Evolutionary conservation across 257 asterid species (phyloP).

Genomic region (Solanum raphanifolium): DNA sequence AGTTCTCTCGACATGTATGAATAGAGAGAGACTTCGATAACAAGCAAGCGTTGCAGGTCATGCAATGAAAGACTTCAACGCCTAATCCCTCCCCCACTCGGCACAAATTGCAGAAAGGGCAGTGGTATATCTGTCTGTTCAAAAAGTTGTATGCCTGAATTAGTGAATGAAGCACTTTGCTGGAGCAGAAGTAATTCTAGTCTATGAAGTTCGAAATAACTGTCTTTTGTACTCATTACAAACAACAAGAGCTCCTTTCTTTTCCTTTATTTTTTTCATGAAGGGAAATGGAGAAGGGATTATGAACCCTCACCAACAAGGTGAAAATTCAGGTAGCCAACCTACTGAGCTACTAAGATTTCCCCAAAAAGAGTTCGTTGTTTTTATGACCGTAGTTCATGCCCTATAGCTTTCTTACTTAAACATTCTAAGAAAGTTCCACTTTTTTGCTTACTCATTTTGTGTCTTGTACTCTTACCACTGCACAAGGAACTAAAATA

Average conservation of each 20-base stretch:
- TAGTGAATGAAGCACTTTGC: not conserved
- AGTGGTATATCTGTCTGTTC: conserved; percentile 79
- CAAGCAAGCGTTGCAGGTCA: conserved; percentile 97
- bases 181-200: not conserved
- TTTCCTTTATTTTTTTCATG: not conserved
- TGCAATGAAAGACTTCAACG: conserved; percentile 72
- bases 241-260: not conserved
- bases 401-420: not conserved
- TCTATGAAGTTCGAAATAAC: not conserved
- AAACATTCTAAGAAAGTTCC: not conserved
- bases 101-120: conserved; percentile 93
- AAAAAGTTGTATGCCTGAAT: not conserved
- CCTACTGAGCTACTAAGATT: not conserved
- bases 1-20: conserved; percentile 76
- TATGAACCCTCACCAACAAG: not conserved
- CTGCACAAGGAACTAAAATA: not conserved
- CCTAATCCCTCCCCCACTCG: conserved; percentile 86
- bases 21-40: conserved; percentile 46
- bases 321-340: not conserved
- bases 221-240: not conserved
- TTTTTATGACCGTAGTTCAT: not conserved
- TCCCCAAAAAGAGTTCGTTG: not conserved
- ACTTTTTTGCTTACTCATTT: not conserved
- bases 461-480: not conserved
- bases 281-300: not conserved